A percentile compares a stretch with the other conserved stretches of the same genome.
phyloP scores from a whole-genome alignment of 371 early-diverging fungal species.

The Zychaea mexicana region DNA sequence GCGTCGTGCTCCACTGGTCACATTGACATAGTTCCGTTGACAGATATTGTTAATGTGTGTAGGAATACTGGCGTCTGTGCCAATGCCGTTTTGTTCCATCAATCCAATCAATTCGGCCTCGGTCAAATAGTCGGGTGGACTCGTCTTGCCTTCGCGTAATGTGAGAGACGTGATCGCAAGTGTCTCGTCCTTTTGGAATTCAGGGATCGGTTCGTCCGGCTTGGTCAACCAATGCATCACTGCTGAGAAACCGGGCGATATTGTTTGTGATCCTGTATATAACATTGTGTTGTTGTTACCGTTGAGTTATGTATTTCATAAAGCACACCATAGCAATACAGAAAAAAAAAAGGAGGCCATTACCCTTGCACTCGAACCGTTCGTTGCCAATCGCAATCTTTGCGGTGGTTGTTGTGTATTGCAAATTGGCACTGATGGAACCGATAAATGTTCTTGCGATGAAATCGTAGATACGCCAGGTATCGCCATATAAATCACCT shows the following conservation, averaged over 20 bases:
- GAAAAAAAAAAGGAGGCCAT: no score
- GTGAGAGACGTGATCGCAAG: slow-evolving; percentile 22
- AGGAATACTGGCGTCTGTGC: slow-evolving; percentile 82
- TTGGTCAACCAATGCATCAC: slow-evolving; percentile 57
- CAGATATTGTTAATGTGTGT: slow-evolving; percentile 79
- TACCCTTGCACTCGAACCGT: slow-evolving; percentile 49
- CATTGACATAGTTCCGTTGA: slow-evolving; percentile 63
- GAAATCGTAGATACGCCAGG: slow-evolving; percentile 68
- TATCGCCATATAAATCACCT: slow-evolving; percentile 50
- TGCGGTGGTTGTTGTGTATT: slow-evolving; percentile 57
- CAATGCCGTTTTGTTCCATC: slow-evolving; percentile 76
- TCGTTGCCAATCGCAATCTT: slow-evolving; percentile 53
- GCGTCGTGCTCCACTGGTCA: slow-evolving; percentile 35
- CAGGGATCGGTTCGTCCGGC: slow-evolving; percentile 53
- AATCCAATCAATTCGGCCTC: slow-evolving; percentile 70
- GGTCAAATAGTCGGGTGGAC: slow-evolving; percentile 68
- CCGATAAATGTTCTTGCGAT: slow-evolving; percentile 62
- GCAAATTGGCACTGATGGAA: slow-evolving; percentile 59
- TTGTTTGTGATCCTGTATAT: slow-evolving; percentile 22
- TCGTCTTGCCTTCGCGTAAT: slow-evolving; percentile 59
- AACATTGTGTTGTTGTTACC: not conserved
- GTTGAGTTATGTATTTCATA: no score
- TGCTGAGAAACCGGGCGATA: slow-evolving; percentile 50
- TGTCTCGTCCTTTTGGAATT: slow-evolving; percentile 40
- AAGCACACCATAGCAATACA: no score